These are phyloP conservation scores for Magnaporthales sp. DNA, from an alignment of 2,329 filamentous ascomycete species.

Conservation along the genomic window DNA sequence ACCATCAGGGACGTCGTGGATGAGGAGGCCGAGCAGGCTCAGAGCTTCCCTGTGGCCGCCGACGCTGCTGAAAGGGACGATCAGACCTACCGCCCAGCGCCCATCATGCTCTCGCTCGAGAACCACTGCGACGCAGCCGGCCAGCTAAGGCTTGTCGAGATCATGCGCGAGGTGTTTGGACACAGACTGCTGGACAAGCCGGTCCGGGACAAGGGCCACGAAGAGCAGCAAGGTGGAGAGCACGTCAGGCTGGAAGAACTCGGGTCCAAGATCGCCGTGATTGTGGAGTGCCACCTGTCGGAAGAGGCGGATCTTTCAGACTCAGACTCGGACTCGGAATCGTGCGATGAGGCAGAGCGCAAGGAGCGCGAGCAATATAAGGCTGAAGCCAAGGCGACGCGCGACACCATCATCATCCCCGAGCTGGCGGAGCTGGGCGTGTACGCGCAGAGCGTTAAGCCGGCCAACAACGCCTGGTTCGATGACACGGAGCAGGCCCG, in stretches of 20 bases:
- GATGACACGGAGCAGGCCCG: constrained; percentile 20
- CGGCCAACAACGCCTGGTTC: constrained; percentile 57
- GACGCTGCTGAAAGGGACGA: constrained; percentile 19
- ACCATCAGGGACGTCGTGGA: constrained; percentile 55
- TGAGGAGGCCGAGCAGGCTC: constrained; percentile 38
- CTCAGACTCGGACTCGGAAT: constrained; percentile 18
- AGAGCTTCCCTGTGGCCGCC: constrained; percentile 5
- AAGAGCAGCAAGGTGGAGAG: constrained; percentile 42
- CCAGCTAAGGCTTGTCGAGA: constrained; percentile 51
- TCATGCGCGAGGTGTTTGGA: constrained; percentile 57
- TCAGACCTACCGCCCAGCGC: constrained; percentile 35
- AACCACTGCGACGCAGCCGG: constrained; percentile 56
- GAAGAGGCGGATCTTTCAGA: constrained; percentile 34
- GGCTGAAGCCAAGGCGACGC: constrained; percentile 38
- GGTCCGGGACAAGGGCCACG: constrained; percentile 45
- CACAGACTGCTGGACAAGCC: constrained; percentile 49
- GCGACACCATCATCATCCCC: constrained; percentile 44
- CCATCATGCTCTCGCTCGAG: constrained; percentile 57
- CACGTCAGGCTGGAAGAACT: constrained; percentile 52
- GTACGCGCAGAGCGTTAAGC: constrained; percentile 63
- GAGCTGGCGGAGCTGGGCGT: constrained; percentile 58
- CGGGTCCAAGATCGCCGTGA: constrained; percentile 54
- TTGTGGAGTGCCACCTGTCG: constrained; percentile 57
- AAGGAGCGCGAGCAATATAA: constrained; percentile 43
- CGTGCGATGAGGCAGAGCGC: constrained; percentile 22